phyloP scores from a whole-genome alignment of 495 filamentous ascomycete species.

The Penicillium herquei region DNA sequence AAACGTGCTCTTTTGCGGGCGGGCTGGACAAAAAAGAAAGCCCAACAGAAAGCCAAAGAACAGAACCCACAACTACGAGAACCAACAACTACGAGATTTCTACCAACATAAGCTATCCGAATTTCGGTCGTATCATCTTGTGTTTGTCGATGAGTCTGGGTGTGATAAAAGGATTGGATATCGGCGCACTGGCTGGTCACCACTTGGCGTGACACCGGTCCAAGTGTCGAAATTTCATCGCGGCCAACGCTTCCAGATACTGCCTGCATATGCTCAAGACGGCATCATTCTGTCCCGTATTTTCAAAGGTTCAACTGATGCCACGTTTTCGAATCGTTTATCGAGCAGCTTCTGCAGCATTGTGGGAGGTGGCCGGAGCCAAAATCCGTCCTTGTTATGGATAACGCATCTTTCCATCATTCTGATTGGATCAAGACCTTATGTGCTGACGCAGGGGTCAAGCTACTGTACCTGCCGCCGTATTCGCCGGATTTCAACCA shows the following conservation, averaged over 20 bases:
- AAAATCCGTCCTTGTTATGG: conserved; percentile 45
- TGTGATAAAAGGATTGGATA: background rate
- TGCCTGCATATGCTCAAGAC: conserved; percentile 29
- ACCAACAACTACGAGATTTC: conserved; percentile 2
- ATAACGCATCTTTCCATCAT: conserved; percentile 44
- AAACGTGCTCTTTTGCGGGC: conserved; percentile 4
- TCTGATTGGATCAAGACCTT: conserved; percentile 23
- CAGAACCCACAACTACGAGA: conserved; percentile 3
- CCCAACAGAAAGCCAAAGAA: background rate
- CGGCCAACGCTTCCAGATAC: background rate
- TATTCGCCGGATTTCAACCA: conserved; percentile 16
- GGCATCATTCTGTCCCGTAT: conserved; percentile 32
- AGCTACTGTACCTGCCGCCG: conserved; percentile 6
- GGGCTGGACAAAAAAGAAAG: conserved; percentile 28
- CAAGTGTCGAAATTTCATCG: conserved; percentile 1
- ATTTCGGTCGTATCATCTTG: background rate
- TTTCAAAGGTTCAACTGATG: conserved; percentile 38
- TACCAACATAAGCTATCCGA: conserved; percentile 3
- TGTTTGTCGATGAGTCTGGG: conserved; percentile 1
- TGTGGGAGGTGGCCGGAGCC: conserved; percentile 36
- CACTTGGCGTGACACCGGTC: background rate
- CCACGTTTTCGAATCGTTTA: conserved; percentile 39
- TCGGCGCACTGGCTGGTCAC: background rate
- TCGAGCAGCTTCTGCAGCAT: conserved; percentile 37
- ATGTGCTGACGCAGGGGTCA: background rate